Evolutionary conservation across 257 asterid genomes (phyloP).

Genomic region (Solanum arcanum): DNA sequence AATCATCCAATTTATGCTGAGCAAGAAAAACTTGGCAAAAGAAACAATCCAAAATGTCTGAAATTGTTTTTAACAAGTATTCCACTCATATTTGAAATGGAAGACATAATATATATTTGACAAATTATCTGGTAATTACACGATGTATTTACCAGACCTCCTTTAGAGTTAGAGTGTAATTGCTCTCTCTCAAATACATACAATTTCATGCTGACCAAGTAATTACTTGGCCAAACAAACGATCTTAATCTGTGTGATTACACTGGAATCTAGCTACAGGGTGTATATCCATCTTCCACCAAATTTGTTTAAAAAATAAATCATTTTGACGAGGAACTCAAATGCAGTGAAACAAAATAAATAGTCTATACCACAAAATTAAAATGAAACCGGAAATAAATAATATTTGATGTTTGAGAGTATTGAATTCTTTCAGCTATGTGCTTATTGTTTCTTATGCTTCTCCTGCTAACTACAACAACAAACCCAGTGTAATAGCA

Average conservation of each 20-base stretch:
- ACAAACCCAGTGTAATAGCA: not conserved
- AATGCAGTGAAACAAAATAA: not conserved
- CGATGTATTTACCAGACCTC: not conserved
- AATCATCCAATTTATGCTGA: not conserved
- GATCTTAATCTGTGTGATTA: not conserved
- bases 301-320: not conserved
- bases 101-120: not conserved
- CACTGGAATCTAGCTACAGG: not conserved
- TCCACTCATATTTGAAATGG: not conserved
- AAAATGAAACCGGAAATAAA: not conserved
- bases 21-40: not conserved
- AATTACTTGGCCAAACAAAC: not conserved
- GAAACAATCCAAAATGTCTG: not conserved
- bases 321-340: not conserved
- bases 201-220: not conserved
- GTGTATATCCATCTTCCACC: not conserved
- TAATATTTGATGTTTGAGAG: not conserved
- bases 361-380: not conserved
- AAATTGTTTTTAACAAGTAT: not conserved
- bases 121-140: not conserved
- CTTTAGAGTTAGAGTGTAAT: not conserved
- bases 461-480: not conserved
- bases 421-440: not conserved
- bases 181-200: not conserved
- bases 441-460: not conserved